Evolutionary conservation across 2,329 filamentous ascomycete genomes (phyloP), one percentile per base, ranked within the genome.

Genomic region (Alternaria longipes): DNA sequence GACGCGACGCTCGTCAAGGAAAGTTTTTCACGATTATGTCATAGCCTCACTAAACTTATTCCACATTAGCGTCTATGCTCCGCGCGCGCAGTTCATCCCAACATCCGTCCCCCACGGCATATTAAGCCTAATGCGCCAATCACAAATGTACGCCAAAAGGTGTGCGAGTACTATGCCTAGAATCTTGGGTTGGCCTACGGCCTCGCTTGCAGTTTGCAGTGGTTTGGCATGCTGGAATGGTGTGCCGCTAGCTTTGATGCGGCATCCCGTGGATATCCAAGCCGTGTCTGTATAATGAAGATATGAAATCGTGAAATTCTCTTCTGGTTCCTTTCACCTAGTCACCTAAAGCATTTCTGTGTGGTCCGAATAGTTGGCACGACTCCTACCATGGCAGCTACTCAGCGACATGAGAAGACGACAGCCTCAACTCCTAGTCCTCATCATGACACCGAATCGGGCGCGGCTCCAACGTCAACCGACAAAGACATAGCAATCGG

Each of bases 401-500:
- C 36, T 24, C 38, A 28, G 9, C 44, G 46, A 14, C 34, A 64
- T 16, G 65, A 73, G 59, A 74, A 71, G 42, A 55, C 49, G 22
- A 28, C 45, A 30, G 44, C 54, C 26, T 65, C 62, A 58, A 64
- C 63, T 60, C 63, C 55, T 6, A 24, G 36, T 49, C 54, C 30
- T 44, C n/a, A 34, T 22, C 50, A 61, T 18, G 64, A 71, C 36
- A 46, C 59, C 16, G 65, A 65, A 24, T 69, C 65, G 36, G 65
- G 61, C 55, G 53, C 67, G 18, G 69, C 61, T 45, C 62, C 65
- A 1, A 38, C 68, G 4, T 69, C 70, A n/a, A 55, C 72, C 11
- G 81, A 82, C 22, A 85, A 85, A 62, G 87, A 89, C 73, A 81
- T 85, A 18, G 86, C 86, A 3, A 80, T 88, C 55, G 83, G 82